Conservation (phyloP, 805 yeast species). For the Peterozyma toletana region DNA sequence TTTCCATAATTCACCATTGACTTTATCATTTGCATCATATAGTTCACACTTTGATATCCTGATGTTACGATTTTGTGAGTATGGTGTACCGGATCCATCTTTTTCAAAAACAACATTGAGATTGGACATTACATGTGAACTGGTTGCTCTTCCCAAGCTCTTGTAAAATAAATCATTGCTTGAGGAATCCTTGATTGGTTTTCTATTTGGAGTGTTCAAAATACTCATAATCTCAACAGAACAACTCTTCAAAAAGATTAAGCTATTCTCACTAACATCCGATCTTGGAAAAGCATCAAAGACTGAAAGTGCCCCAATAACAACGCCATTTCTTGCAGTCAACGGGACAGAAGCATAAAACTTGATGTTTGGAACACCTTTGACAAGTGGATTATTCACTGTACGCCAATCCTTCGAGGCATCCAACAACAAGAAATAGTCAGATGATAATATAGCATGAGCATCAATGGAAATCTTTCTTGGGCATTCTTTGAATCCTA, state of each 20-base stretch:
- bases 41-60: constrained; percentile 28
- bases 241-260: constrained; percentile 27
- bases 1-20: constrained; percentile 28
- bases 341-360: constrained; percentile 67
- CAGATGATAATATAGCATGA: constrained; percentile 57
- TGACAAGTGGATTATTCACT: constrained; percentile 52
- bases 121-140: constrained; percentile 26
- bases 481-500: constrained; percentile 43
- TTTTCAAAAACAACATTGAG: constrained; percentile 43
- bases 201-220: constrained; percentile 26
- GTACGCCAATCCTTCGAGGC: constrained; percentile 70
- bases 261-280: constrained; percentile 25
- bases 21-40: constrained; percentile 15
- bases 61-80: constrained; percentile 39
- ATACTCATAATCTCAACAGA: constrained; percentile 35
- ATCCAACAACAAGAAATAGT: constrained; percentile 47
- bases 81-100: constrained; percentile 62
- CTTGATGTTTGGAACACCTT: constrained; percentile 48
- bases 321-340: constrained; percentile 27
- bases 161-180: constrained; percentile 15
- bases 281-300: constrained; percentile 41
- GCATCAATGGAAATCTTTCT: constrained; percentile 57
- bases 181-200: background rate
- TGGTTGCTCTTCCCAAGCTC: constrained; percentile 53
- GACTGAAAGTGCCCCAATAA: constrained; percentile 52